A percentile compares a stretch with the other conserved stretches of the same genome.
These are phyloP conservation scores for Calonectria pteridis DNA, from an alignment of 2,329 filamentous ascomycete genomes.

Conservation along the genomic window DNA sequence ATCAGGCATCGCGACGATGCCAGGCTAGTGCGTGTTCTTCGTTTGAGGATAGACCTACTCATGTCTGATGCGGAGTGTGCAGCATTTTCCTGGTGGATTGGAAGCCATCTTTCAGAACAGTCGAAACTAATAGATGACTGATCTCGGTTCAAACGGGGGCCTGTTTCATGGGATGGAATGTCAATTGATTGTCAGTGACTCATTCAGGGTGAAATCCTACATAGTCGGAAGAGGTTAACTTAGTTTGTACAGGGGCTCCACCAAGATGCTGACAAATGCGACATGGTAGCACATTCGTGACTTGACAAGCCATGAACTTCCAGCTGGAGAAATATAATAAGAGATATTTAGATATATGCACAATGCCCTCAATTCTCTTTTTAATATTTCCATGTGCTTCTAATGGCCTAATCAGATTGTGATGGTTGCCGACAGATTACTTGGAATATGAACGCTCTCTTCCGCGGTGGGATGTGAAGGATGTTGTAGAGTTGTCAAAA, in stretches of 20 bases:
- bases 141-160: too few species aligned
- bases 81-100: background rate
- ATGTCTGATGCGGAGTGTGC: background rate
- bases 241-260: background rate
- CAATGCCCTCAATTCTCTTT: too few species aligned
- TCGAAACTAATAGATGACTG: background rate
- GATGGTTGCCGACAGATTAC: conserved; percentile 68
- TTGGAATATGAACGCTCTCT: conserved; percentile 69
- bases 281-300: background rate
- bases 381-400: too few species aligned
- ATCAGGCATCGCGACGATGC: background rate
- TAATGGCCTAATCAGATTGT: too few species aligned
- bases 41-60: background rate
- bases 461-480: conserved; percentile 71
- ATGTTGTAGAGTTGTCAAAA: conserved; percentile 73
- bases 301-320: background rate
- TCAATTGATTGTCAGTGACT: background rate
- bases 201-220: background rate
- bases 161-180: too few species aligned
- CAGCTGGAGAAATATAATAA: background rate
- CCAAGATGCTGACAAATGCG: background rate
- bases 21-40: background rate
- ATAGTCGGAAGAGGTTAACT: background rate
- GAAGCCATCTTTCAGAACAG: background rate
- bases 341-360: too few species aligned